Evolutionary conservation across 2,329 filamentous ascomycete genomes (phyloP).

Genomic region (Botrytis cinerea): DNA sequence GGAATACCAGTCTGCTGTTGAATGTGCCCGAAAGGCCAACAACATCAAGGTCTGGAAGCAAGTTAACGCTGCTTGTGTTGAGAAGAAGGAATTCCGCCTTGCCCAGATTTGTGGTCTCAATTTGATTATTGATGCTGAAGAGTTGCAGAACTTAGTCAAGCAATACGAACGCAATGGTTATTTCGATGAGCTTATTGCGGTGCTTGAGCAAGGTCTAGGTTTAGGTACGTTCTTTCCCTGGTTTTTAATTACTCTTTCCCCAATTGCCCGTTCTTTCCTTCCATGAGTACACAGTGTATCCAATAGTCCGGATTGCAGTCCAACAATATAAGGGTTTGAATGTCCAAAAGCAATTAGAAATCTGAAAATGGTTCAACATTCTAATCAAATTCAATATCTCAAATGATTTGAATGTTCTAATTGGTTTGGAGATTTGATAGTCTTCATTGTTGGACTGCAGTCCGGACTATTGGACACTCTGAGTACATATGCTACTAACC

Average conservation of each 20-base stretch:
- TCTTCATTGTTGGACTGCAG: too few species aligned
- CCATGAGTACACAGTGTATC: background rate
- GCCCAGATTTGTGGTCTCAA: conserved; percentile 99
- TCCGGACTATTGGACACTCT: too few species aligned
- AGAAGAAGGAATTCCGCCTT: conserved; percentile 98
- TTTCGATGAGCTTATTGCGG: conserved; percentile 94
- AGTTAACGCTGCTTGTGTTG: conserved; percentile 93
- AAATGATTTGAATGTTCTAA: too few species aligned
- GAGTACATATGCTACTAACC: background rate
- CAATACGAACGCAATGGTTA: conserved; percentile 97
- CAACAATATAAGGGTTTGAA: too few species aligned
- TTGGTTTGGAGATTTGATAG: too few species aligned
- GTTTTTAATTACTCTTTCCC: background rate
- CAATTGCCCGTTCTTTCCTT: conserved; percentile 1
- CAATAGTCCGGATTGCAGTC: too few species aligned
- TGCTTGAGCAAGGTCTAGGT: conserved; percentile 92
- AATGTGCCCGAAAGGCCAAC: conserved; percentile 97
- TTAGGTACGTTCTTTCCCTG: conserved; percentile 46
- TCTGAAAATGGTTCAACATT: too few species aligned
- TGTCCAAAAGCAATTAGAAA: too few species aligned
- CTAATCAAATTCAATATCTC: too few species aligned
- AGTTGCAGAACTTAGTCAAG: conserved; percentile 87
- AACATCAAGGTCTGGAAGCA: conserved; percentile 99
- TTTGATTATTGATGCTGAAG: conserved; percentile 95
- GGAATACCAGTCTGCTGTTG: conserved; percentile 96